These are phyloP conservation scores for Haplographium delicatum DNA, from an alignment of 495 filamentous ascomycete species.

Conservation along the genomic window DNA sequence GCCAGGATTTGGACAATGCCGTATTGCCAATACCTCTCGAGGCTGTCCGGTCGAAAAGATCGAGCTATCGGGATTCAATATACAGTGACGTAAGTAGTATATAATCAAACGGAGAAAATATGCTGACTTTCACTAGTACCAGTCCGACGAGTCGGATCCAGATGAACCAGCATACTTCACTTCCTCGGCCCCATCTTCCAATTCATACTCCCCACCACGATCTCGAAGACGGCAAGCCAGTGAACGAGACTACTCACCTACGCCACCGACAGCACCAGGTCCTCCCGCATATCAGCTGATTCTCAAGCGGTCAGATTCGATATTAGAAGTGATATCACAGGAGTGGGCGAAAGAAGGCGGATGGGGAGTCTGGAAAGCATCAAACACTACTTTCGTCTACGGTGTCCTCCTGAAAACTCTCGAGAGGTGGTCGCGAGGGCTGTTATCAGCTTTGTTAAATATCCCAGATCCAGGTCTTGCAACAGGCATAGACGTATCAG, in stretches of 20 bases:
- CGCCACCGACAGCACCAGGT: conserved; percentile 19
- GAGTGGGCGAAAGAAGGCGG: conserved; percentile 86
- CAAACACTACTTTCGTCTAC: conserved; percentile 87
- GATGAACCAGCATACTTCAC: conserved; percentile 87
- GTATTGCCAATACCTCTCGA: conserved; percentile 22
- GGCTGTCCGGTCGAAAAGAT: conserved; percentile 26
- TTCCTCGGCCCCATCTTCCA: conserved; percentile 53
- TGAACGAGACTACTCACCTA: conserved; percentile 44
- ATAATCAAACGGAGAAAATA: background rate
- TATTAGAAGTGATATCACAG: conserved; percentile 74
- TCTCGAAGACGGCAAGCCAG: conserved; percentile 41
- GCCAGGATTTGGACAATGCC: conserved; percentile 38
- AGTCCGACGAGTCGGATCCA: conserved; percentile 61
- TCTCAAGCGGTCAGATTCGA: conserved; percentile 63
- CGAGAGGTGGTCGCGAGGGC: conserved; percentile 78
- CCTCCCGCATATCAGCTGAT: conserved; percentile 53
- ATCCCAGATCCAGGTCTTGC: conserved; percentile 70
- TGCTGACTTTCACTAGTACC: conserved; percentile 27
- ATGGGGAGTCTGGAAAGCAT: conserved; percentile 91
- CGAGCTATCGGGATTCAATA: conserved; percentile 35
- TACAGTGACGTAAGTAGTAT: conserved; percentile 44
- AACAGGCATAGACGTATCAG: conserved; percentile 19
- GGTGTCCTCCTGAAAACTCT: conserved; percentile 76
- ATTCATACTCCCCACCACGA: conserved; percentile 45
- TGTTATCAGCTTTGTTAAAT: conserved; percentile 77